phyloP scores from a whole-genome alignment of 805 yeast species.

The Wickerhamiella allomyrinae region DNA sequence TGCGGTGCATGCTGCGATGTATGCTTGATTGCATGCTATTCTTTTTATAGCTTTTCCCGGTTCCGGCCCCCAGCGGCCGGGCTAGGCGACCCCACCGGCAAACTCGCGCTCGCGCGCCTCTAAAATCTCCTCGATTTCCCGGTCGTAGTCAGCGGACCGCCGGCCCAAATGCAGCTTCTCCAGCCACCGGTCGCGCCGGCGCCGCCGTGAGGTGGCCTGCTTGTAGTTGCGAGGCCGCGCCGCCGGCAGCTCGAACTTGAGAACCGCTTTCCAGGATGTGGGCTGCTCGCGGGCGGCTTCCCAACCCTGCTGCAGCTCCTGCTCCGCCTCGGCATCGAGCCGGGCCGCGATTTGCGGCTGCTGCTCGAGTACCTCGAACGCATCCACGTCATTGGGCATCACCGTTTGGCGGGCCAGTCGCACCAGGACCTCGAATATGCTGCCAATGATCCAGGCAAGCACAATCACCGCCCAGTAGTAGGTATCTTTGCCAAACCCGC shows the following conservation, averaged over 20 bases:
- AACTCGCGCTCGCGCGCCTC: conserved; percentile 25
- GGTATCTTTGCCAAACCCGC: conserved; percentile 65
- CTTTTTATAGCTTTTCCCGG: too few species aligned
- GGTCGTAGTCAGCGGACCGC: conserved; percentile 22
- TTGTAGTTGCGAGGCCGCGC: neutral
- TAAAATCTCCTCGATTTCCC: conserved; percentile 25
- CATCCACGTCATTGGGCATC: conserved; percentile 60
- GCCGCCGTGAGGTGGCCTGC: conserved; percentile 7
- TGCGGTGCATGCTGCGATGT: too few species aligned
- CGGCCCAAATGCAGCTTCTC: conserved; percentile 21
- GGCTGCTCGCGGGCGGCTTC: conserved; percentile 36
- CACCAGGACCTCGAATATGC: conserved; percentile 50
- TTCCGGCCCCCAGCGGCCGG: too few species aligned
- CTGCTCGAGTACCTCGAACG: conserved; percentile 64
- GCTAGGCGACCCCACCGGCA: neutral
- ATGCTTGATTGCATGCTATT: too few species aligned
- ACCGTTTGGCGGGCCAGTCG: conserved; percentile 43
- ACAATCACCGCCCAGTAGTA: conserved; percentile 76
- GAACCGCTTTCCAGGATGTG: conserved; percentile 49
- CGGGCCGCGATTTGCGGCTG: conserved; percentile 48
- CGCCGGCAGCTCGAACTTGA: neutral
- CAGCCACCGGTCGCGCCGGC: conserved; percentile 12
- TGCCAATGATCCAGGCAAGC: conserved; percentile 41
- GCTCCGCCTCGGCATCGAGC: conserved; percentile 58
- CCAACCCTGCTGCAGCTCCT: conserved; percentile 52